Evolutionary conservation across 1,139 yeast genomes (phyloP).

Genomic region (Kodamaea sp.): DNA sequence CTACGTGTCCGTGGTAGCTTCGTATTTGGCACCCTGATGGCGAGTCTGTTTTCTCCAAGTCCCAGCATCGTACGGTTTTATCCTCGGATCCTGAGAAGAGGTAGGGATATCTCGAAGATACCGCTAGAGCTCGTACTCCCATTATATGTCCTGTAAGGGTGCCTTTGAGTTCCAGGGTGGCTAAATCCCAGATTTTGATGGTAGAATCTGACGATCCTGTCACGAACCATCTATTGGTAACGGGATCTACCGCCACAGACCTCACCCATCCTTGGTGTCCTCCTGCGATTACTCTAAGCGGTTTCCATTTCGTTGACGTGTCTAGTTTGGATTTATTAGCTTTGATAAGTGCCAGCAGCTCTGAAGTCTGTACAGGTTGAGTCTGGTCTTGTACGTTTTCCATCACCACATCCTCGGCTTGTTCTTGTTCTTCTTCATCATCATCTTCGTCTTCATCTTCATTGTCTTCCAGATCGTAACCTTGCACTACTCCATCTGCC

Average conservation of each 20-base stretch:
- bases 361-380: no score
- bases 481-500: conserved; percentile 1
- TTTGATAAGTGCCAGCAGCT: neutral
- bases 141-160: conserved; percentile 89
- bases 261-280: conserved; percentile 97
- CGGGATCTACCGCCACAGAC: conserved; percentile 74
- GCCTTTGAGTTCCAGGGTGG: conserved; percentile 65
- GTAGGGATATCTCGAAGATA: conserved; percentile 80
- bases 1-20: conserved; percentile 91
- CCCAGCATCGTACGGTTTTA: conserved; percentile 96
- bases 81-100: conserved; percentile 93
- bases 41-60: conserved; percentile 79
- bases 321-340: neutral
- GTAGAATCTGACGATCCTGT: conserved; percentile 90
- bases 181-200: conserved; percentile 90
- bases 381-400: neutral
- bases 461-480: conserved; percentile 1
- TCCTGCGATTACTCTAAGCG: conserved; percentile 67
- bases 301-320: no score
- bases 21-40: conserved; percentile 56
- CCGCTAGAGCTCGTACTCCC: conserved; percentile 77
- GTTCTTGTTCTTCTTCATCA: neutral
- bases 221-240: conserved; percentile 83
- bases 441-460: conserved; percentile 3
- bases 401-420: neutral